Conservation (phyloP, 495 filamentous ascomycete species). For the Evernia prunastri region DNA sequence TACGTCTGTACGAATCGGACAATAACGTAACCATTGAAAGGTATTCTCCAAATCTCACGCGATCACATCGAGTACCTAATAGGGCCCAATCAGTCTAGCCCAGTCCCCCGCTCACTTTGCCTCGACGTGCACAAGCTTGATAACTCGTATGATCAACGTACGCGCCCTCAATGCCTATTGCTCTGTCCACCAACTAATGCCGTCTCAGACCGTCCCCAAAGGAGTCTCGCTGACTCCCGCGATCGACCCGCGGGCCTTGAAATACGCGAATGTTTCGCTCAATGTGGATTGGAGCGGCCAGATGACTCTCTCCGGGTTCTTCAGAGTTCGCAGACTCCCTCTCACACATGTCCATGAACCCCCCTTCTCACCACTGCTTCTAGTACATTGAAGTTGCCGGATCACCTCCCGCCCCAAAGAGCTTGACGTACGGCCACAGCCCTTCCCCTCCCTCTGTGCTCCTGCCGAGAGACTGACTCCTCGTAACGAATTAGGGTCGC, state of each 20-base stretch:
- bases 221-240: conserved; percentile 45
- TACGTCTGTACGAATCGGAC: conserved; percentile 51
- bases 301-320: conserved; percentile 18
- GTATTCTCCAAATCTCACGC: background rate
- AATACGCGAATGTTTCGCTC: conserved; percentile 44
- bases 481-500: conserved; percentile 6
- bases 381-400: conserved; percentile 11
- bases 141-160: conserved; percentile 52
- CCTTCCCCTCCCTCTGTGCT: background rate
- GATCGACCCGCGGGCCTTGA: conserved; percentile 51
- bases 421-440: background rate
- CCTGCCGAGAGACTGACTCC: background rate
- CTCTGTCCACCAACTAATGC: background rate
- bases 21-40: conserved; percentile 45
- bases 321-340: conserved; percentile 2
- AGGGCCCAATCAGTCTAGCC: conserved; percentile 33
- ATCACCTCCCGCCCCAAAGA: conserved; percentile 4
- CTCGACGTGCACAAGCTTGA: conserved; percentile 42
- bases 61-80: background rate
- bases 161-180: background rate
- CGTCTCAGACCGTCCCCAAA: conserved; percentile 37
- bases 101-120: conserved; percentile 35
- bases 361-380: background rate
- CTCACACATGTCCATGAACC: too few species aligned
- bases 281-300: conserved; percentile 27